Evolutionary conservation across 768 basidiomycete species (phyloP), one percentile per base, ranked within the genome.

Genomic region (Thelephora ganbajun): DNA sequence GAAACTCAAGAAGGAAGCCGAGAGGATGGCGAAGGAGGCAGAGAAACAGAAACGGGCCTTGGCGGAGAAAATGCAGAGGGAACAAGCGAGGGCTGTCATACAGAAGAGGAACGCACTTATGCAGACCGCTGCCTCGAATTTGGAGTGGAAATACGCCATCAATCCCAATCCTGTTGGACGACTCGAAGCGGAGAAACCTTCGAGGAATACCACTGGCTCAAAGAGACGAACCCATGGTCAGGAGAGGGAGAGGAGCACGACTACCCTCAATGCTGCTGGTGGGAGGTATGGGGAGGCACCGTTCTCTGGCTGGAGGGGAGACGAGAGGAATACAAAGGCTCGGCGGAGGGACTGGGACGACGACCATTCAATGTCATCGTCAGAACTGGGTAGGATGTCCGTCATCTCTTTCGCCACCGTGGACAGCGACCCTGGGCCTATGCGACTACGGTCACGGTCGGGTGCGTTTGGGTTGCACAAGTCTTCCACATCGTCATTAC

Each of bases 51-150:
- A 83, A 52, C 85, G 89, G 53, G 79, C 79, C 48, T 70, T 85
- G 52, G 77, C 74, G 14, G 77, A 81, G 61, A 79, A 77, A 56
- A 79, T 69, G 58, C 79, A 87, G 51, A 77, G 80, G 56, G 92
- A 96, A 57, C 84, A 91, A 63, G 87, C 91, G 14, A 77, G 91
- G 47, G 89, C 88, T 39, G 91, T 94, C 63, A 84, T 93, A 80
- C 76, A 81, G 57, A 94, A 93, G 68, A 83, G 88, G 53, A 80
- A 76, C 50, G 72, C 89, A 63, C 69, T 85, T 56, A 76, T 76
- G 58, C 73, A 78, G 54, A 71, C 60, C 14, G 63, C 69, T 26
- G 69, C 64, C 54, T 66, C 69, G 48, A 76, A 83, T 50, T 59
- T 83, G 33, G 82, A 83, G 56, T 86, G 82, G 83, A 70, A 68